These are phyloP conservation scores for Cephaloascus albidus DNA, from an alignment of 805 yeast genomes.

Conservation along the genomic window DNA sequence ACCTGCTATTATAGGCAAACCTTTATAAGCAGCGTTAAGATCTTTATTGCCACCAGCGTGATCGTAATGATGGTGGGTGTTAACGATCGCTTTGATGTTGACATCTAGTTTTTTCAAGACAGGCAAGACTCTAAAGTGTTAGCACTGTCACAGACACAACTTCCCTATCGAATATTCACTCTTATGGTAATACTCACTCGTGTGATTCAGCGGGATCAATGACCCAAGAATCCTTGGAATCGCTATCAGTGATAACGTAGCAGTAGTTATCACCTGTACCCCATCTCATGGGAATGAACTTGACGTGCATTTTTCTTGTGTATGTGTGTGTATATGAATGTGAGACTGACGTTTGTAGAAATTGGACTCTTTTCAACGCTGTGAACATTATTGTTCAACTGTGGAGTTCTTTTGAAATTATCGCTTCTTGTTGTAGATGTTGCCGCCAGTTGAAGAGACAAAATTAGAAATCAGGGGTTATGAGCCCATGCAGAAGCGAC, in stretches of 20 bases:
- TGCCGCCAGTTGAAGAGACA: too few species aligned
- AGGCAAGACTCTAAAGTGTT: constrained; percentile 32
- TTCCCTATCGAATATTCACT: constrained; percentile 4
- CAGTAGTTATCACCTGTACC: constrained; percentile 87
- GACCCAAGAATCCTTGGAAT: constrained; percentile 62
- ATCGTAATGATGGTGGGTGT: constrained; percentile 95
- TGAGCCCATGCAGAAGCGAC: too few species aligned
- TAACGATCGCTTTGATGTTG: constrained; percentile 68
- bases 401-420: too few species aligned
- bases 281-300: constrained; percentile 90
- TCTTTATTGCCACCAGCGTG: constrained; percentile 81
- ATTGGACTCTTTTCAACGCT: too few species aligned
- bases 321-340: too few species aligned
- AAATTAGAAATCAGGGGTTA: too few species aligned
- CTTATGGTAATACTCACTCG: constrained; percentile 29
- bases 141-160: background rate
- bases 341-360: too few species aligned
- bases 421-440: too few species aligned
- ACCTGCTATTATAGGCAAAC: constrained; percentile 73
- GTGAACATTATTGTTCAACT: too few species aligned
- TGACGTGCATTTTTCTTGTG: constrained; percentile 67
- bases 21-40: constrained; percentile 23
- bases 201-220: constrained; percentile 89
- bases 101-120: constrained; percentile 27
- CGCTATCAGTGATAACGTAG: constrained; percentile 65